These are phyloP conservation scores for Fragilariopsis cylindrus DNA, from an alignment of 108 stramenopile genomes.

Conservation along the genomic window DNA sequence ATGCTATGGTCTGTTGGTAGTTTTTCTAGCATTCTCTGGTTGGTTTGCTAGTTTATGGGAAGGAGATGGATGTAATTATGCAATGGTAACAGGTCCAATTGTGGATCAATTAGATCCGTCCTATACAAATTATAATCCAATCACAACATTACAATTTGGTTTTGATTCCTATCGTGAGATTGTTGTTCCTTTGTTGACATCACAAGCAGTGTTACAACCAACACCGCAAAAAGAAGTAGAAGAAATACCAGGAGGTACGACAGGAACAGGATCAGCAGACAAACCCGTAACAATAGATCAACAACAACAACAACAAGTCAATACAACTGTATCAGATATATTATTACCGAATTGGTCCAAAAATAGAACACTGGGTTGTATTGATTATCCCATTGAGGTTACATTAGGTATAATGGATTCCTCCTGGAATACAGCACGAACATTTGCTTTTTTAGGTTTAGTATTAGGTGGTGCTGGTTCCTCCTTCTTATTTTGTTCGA, in stretches of 20 bases:
- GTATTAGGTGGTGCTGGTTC: conserved; percentile 70
- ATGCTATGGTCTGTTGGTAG: conserved; percentile 36
- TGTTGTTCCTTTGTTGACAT: not conserved
- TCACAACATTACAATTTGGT: conserved; percentile 68
- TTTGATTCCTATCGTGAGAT: conserved; percentile 60
- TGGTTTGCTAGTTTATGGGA: conserved; percentile 51
- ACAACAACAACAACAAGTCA: conserved; percentile 30
- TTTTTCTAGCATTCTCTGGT: conserved; percentile 41
- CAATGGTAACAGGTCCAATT: conserved; percentile 38
- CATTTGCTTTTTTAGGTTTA: conserved; percentile 53
- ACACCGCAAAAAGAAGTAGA: not conserved
- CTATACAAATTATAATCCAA: conserved; percentile 7
- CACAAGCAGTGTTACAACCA: no score
- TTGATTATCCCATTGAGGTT: not conserved
- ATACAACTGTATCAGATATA: conserved; percentile 15
- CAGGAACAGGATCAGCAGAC: not conserved
- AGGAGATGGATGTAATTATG: conserved; percentile 59
- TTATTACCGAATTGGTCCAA: not conserved
- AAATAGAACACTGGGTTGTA: not conserved
- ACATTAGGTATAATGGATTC: conserved; percentile 37
- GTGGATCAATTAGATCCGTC: conserved; percentile 41
- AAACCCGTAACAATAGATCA: not conserved
- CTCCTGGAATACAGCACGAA: conserved; percentile 51
- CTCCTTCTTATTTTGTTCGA: conserved; percentile 64
- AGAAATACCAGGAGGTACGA: not conserved